These are phyloP conservation scores for Aegilops tauschii DNA, from an alignment of 176 grass and related monocot species.

Conservation along the genomic window DNA sequence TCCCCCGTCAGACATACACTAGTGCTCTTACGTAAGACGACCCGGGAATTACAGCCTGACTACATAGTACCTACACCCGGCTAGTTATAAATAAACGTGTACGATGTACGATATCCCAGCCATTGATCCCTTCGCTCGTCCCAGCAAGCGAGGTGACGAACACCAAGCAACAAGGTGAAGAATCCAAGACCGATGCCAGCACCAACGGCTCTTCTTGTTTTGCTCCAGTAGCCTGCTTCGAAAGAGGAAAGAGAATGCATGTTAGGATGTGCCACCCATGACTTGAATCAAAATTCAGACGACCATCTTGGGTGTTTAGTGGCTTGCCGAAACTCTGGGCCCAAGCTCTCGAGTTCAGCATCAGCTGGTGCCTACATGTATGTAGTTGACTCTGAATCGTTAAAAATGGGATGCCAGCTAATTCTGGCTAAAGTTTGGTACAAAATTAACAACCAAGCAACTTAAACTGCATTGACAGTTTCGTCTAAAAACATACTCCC, in stretches of 20 bases:
- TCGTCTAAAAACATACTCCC: not conserved
- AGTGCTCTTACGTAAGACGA: too few species aligned
- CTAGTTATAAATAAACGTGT: too few species aligned
- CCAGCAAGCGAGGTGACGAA: too few species aligned
- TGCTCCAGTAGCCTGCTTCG: not conserved
- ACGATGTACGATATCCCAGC: not conserved
- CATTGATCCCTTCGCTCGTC: not conserved
- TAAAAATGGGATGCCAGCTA: not conserved
- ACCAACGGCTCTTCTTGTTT: too few species aligned
- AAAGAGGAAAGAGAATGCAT: not conserved
- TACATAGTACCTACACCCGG: too few species aligned
- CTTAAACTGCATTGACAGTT: not conserved
- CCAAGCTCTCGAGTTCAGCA: too few species aligned
- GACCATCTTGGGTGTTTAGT: not conserved
- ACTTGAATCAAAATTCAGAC: not conserved
- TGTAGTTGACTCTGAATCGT: not conserved
- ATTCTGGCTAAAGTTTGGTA: not conserved
- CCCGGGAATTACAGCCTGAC: too few species aligned
- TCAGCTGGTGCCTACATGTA: too few species aligned
- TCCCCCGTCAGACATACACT: too few species aligned
- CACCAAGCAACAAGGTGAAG: too few species aligned
- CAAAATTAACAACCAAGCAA: not conserved
- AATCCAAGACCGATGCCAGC: too few species aligned
- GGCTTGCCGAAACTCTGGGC: too few species aligned
- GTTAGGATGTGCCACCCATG: not conserved